Evolutionary conservation across 2,329 filamentous ascomycete species (phyloP).

Genomic region (Epichloe hybrida): DNA sequence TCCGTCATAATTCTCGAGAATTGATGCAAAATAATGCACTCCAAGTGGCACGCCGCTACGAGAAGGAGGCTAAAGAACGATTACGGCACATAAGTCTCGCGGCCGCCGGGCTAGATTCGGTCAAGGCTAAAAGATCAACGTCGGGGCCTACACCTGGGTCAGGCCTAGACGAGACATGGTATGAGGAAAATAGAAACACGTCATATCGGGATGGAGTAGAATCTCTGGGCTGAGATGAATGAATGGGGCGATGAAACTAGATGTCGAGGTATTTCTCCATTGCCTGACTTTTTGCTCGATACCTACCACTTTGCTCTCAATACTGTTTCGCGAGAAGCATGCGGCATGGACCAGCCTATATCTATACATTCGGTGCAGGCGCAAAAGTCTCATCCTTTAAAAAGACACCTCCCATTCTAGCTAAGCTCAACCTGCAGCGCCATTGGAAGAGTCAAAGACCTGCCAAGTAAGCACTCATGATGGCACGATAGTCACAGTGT

Average conservation of each 20-base stretch:
- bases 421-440: no score
- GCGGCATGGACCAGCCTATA: neutral
- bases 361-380: neutral
- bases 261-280: neutral
- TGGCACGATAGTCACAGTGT: constrained; percentile 6
- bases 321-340: neutral
- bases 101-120: constrained; percentile 60
- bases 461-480: constrained; percentile 11
- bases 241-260: neutral
- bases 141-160: constrained; percentile 3
- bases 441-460: constrained; percentile 6
- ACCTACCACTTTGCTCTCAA: neutral
- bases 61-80: constrained; percentile 61
- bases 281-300: neutral
- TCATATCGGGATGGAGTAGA: neutral
- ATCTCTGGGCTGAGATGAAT: constrained; percentile 4
- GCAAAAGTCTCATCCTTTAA: neutral
- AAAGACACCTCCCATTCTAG: no score
- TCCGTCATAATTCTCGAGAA: constrained; percentile 50
- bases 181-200: constrained; percentile 13
- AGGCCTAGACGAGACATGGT: constrained; percentile 21
- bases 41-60: constrained; percentile 54
- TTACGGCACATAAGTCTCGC: constrained; percentile 66
- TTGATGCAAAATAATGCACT: constrained; percentile 60
- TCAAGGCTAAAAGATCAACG: constrained; percentile 11